Evolutionary conservation across 192 early-diverging fungal species (phyloP), one percentile per base, ranked within the genome.

Genomic region (Glomus cerebriforme): DNA sequence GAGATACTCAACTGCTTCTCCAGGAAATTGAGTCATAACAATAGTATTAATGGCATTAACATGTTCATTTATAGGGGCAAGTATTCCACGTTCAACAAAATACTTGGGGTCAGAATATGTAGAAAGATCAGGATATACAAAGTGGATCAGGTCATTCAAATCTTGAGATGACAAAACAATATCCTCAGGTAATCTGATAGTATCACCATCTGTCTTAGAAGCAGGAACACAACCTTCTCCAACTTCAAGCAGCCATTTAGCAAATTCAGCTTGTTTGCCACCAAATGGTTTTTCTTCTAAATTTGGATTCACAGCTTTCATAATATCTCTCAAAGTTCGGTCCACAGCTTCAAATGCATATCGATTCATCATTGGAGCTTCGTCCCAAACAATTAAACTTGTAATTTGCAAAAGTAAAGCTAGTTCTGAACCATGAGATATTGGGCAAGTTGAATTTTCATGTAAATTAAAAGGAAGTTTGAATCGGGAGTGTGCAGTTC

Each of bases 331-430:
- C 1, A 81, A 27, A 12, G 59, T 71, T 22, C 19, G 7, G 29
- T 77, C 68, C 8, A 81, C 73, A 34, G 66, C 54, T 49, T 81
- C 75, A 71, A 63, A 59, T 3, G 54, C 31, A 58, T 75, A 19
- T 27, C 77, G 75, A n/a, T n/a, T n/a, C n/a, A n/a, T n/a, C n/a
- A n/a, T n/a, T n/a, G n/a, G n/a, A n/a, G n/a, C n/a, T n/a, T 86
- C 85, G 70, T 83, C 85, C 85, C 85, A 86, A 26, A 86, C 27
- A 73, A 86, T 78, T 31, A 83, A 24, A 34, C 76, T 66, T 15
- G 85, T 39, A 26, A 32, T 10, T 13, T 31, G 27, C 24, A 82
- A 54, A 5, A 82, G 45, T 0, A 43, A 1, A 34, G 81, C 82
- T 58, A 39, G 15, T 2, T 73, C 19, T 7, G 67, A 78, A 35